These are phyloP conservation scores for Suillus subaureus DNA, from an alignment of 768 basidiomycete genomes.

Conservation along the genomic window DNA sequence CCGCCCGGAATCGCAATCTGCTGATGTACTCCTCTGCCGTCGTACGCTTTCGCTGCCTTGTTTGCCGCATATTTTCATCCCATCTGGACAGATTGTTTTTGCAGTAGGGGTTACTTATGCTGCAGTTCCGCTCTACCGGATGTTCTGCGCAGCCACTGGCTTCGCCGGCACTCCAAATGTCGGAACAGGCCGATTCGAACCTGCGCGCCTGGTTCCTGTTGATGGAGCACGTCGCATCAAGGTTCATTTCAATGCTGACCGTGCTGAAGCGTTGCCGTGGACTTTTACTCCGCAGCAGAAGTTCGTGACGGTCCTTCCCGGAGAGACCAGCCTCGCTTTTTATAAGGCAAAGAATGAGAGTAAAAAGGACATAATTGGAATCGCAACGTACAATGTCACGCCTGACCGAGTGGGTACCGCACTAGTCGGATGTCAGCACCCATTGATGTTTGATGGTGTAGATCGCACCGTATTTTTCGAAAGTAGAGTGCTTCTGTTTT, in stretches of 20 bases:
- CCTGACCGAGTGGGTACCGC: constrained; percentile 80
- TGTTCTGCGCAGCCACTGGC: constrained; percentile 97
- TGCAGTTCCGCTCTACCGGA: constrained; percentile 94
- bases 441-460: constrained; percentile 31
- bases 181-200: constrained; percentile 79
- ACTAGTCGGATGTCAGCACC: background rate
- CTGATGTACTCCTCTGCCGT: constrained; percentile 86
- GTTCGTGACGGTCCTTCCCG: constrained; percentile 87
- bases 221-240: constrained; percentile 76
- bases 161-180: constrained; percentile 95
- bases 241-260: constrained; percentile 95
- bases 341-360: constrained; percentile 91
- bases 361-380: constrained; percentile 89
- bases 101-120: constrained; percentile 92
- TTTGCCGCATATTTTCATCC: constrained; percentile 7
- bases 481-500: constrained; percentile 99
- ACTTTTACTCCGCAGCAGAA: constrained; percentile 89
- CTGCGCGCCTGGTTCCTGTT: constrained; percentile 82
- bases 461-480: constrained; percentile 98
- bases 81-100: constrained; percentile 61
- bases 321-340: constrained; percentile 95
- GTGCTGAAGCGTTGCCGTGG: constrained; percentile 90
- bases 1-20: constrained; percentile 67
- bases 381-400: constrained; percentile 98
- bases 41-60: constrained; percentile 44